These are phyloP conservation scores for Diaporthe citriasiana DNA, from an alignment of 2,329 filamentous ascomycete species.

Conservation along the genomic window DNA sequence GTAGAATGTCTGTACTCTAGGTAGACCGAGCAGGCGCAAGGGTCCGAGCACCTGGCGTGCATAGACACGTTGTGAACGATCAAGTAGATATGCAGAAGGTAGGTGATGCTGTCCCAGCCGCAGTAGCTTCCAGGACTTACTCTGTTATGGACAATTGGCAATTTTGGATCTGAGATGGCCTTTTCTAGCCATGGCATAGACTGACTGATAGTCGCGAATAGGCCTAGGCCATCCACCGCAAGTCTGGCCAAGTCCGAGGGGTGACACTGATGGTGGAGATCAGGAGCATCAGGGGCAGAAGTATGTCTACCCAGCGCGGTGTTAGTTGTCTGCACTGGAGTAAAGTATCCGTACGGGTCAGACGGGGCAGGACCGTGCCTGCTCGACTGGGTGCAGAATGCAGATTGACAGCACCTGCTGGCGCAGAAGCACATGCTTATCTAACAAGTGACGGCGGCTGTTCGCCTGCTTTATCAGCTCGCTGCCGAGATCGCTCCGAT, in stretches of 20 bases:
- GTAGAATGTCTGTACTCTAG: neutral
- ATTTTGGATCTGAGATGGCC: neutral
- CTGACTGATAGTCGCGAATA: constrained; percentile 5
- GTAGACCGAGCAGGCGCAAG: neutral
- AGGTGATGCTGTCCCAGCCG: neutral
- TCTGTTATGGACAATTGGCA: constrained; percentile 30
- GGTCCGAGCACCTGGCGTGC: neutral
- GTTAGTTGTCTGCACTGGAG: neutral
- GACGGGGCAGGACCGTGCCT: neutral
- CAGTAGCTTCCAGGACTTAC: neutral
- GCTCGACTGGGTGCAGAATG: neutral
- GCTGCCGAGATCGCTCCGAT: constrained; percentile 40
- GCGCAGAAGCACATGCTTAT: constrained; percentile 31
- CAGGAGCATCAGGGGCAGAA: constrained; percentile 31
- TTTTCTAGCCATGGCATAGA: neutral
- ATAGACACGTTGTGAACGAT: neutral
- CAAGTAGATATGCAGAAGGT: neutral
- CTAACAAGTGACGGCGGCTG: neutral
- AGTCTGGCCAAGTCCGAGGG: constrained; percentile 29
- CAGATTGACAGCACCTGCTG: too few species aligned
- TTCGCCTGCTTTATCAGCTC: constrained; percentile 41
- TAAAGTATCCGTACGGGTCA: neutral
- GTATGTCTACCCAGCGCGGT: constrained; percentile 7
- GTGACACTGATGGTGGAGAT: constrained; percentile 25
- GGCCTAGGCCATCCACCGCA: constrained; percentile 25